phyloP scores from a whole-genome alignment of 2,329 filamentous ascomycete species.

The Teratosphaeria gauchensis region DNA sequence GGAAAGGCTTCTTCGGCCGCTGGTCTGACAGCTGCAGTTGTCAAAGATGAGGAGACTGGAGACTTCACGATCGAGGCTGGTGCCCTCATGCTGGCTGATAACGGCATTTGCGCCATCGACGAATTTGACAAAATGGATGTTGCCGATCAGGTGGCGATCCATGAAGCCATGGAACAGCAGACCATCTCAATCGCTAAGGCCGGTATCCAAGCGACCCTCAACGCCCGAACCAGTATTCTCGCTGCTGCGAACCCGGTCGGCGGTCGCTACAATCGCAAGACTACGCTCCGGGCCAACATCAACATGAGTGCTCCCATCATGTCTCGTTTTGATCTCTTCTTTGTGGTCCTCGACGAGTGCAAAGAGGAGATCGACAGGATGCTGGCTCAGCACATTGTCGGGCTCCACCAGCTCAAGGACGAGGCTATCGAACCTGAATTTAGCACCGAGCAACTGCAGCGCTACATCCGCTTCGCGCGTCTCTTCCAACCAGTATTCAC shows the following conservation, averaged over 20 bases:
- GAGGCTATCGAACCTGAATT: slow-evolving; percentile 88
- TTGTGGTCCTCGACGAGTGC: slow-evolving; percentile 93
- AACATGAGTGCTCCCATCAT: slow-evolving; percentile 99
- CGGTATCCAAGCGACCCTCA: slow-evolving; percentile 93
- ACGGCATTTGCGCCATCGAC: slow-evolving; percentile 95
- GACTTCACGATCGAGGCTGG: slow-evolving; percentile 98
- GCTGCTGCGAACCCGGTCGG: slow-evolving; percentile 94
- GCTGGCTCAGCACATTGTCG: slow-evolving; percentile 88
- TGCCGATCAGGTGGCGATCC: slow-evolving; percentile 91
- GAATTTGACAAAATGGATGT: slow-evolving; percentile 99
- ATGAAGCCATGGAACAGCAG: slow-evolving; percentile 99
- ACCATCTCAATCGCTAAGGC: slow-evolving; percentile 98
- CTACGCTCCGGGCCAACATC: slow-evolving; percentile 85
- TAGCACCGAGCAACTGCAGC: slow-evolving; percentile 88
- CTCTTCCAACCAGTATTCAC: slow-evolving; percentile 93
- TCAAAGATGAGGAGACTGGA: slow-evolving; percentile 96
- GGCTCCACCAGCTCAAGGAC: slow-evolving; percentile 85
- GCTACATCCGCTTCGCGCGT: slow-evolving; percentile 91
- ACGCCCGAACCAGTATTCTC: slow-evolving; percentile 88
- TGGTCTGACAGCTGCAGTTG: slow-evolving; percentile 90
- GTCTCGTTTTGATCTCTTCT: slow-evolving; percentile 98
- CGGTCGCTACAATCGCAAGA: slow-evolving; percentile 94
- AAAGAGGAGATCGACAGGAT: slow-evolving; percentile 86
- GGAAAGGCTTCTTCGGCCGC: slow-evolving; percentile 96
- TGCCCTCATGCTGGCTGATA: slow-evolving; percentile 92